Evolutionary conservation across 23 red algal genomes (phyloP), one percentile per base, ranked within the genome.

Genomic region (Gracilaria vermiculophylla): DNA sequence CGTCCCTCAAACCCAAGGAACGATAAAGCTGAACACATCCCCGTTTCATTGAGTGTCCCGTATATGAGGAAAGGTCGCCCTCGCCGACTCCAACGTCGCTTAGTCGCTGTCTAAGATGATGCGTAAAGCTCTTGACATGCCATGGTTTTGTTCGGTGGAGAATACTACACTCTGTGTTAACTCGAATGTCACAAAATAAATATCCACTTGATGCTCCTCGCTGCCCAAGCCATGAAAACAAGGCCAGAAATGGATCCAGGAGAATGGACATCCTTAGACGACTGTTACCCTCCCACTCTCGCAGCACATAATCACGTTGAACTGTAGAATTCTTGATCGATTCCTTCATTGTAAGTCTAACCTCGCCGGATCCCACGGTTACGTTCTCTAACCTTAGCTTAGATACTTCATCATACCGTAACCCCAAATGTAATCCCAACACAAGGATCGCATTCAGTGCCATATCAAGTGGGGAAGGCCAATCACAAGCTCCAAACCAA

Each of bases 1-100:
- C 78, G 56, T 64, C 78, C 2, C 78, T 31, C 43, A 82, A 15
- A 19, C 78, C 54, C 12, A 82, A 43, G 5, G 55, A 60, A 14
- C 78, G 53, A 66, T 87, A 87, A 0, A 87, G 67, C 54, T 87
- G 83, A 34, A 87, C 83, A 76, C 36, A 87, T 45, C 64, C 66
- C 2, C 53, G 64, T 35, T 87, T 77, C 44, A 74, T 62, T 75
- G 62, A 86, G 40, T 86, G 82, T 15, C 39, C 82, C 25, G 62
- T 53, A n/a, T 86, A 73, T 15, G 31, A 65, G 0, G 40, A 24
- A 3, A 86, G 43, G 43, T 81, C 77, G 34, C 77, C 77, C 17
- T 45, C 13, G 2, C 49, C 77, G 33, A 61, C 77, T 10, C 77
- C 77, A 35, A 58, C 37, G 5, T 44, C 5, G 14, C 51, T 35